phyloP scores from a whole-genome alignment of 148 eudicot species.

The Chenopodium quinoa region DNA sequence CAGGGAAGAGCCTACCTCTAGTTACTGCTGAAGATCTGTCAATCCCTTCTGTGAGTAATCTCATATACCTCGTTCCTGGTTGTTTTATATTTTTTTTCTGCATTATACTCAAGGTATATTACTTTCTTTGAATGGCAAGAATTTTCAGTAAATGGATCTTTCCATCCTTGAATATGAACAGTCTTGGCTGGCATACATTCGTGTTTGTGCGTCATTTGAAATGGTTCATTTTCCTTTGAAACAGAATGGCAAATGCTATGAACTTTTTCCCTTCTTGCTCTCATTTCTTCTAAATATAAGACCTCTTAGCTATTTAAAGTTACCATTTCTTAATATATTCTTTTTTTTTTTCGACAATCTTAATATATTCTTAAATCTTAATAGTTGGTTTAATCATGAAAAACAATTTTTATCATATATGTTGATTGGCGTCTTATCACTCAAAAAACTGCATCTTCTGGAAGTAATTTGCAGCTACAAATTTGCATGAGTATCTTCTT shows the following conservation, averaged over 20 bases:
- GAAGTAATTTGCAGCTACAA: not conserved
- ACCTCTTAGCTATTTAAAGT: not conserved
- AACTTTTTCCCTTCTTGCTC: not conserved
- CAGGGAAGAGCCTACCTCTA: slow-evolving; percentile 32
- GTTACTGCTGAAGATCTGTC: slow-evolving; percentile 40
- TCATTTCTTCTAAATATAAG: not conserved
- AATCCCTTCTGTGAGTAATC: slow-evolving; percentile 45
- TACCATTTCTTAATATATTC: not conserved
- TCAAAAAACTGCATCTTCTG: not conserved
- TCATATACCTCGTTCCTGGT: not conserved
- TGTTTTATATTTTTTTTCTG: not conserved
- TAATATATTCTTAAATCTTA: not conserved
- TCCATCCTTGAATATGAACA: not conserved
- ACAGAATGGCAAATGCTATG: not conserved
- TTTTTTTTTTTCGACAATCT: not conserved
- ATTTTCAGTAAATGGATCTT: no score
- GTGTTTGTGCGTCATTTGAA: not conserved
- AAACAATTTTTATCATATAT: not conserved
- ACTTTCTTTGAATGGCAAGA: no score
- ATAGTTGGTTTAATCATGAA: not conserved
- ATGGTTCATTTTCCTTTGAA: not conserved
- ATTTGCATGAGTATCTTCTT: not conserved
- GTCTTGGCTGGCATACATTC: not conserved
- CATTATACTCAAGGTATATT: not conserved
- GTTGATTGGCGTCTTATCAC: no score